A percentile compares a stretch with the other conserved stretches of the same genome.
Conservation (phyloP, 352 stramenopile genomes). For the Phytophthora europaea region DNA sequence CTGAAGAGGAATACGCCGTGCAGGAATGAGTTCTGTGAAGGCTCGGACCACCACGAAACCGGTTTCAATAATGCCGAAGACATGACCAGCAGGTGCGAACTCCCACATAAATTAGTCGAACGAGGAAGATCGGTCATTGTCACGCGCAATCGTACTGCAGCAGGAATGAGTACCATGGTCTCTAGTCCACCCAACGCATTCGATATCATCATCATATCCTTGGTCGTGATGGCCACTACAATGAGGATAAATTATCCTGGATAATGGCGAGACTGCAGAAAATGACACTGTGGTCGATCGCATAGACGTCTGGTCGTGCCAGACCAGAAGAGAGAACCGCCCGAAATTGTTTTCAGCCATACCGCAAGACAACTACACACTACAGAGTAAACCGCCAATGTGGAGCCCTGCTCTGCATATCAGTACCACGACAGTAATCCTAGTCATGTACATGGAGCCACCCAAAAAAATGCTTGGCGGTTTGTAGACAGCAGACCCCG, state of each 20-base stretch:
- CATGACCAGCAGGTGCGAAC: conserved; percentile 41
- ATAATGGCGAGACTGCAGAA: conserved; percentile 68
- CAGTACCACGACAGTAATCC: conserved; percentile 45
- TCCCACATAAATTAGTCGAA: conserved; percentile 56
- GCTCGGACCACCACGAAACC: conserved; percentile 48
- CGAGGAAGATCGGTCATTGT: conserved; percentile 43
- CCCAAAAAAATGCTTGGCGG: conserved; percentile 50
- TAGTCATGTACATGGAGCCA: conserved; percentile 38
- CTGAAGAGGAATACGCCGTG: conserved; percentile 56
- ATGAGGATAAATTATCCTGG: conserved; percentile 71
- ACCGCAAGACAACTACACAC: conserved; percentile 62
- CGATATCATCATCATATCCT: conserved; percentile 64
- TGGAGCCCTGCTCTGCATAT: conserved; percentile 57
- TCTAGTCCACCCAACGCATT: conserved; percentile 62
- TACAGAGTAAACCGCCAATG: conserved; percentile 55
- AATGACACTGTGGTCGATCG: conserved; percentile 53
- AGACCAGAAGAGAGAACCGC: conserved; percentile 47
- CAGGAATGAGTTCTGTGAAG: conserved; percentile 55
- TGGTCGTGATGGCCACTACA: conserved; percentile 58
- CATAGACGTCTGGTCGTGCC: conserved; percentile 34
- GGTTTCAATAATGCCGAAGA: conserved; percentile 47
- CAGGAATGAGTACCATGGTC: conserved; percentile 50
- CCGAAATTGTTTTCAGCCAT: conserved; percentile 66
- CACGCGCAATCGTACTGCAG: conserved; percentile 52
- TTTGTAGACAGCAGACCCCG: conserved; percentile 45